Percentiles rank a stretch among this genome's conserved stretches.
Conservation (phyloP, 108 stramenopile species). For the Cyclotella kingstonii region DNA sequence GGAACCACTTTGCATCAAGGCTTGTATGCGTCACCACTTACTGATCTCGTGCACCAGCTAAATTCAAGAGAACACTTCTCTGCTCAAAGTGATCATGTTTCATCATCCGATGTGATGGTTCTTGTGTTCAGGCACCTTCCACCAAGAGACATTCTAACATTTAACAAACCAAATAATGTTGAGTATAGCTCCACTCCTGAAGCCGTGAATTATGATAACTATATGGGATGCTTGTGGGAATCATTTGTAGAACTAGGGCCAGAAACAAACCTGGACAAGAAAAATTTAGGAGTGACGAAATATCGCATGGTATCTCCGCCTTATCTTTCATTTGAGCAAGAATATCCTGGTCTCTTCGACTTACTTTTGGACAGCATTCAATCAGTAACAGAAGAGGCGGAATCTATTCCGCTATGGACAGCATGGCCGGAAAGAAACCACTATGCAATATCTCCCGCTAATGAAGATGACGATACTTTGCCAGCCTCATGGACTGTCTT, state of each 20-base stretch:
- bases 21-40: neutral
- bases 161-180: neutral
- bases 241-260: conserved; percentile 16
- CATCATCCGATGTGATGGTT: neutral
- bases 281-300: conserved; percentile 16
- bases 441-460: conserved; percentile 46
- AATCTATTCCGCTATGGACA: conserved; percentile 76
- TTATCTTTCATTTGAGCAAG: conserved; percentile 47
- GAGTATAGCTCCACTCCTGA: neutral
- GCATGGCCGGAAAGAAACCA: conserved; percentile 92
- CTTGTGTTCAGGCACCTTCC: conserved; percentile 11
- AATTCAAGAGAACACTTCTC: conserved; percentile 4
- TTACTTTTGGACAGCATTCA: conserved; percentile 36
- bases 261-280: conserved; percentile 14
- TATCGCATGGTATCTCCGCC: conserved; percentile 69
- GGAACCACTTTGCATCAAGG: neutral
- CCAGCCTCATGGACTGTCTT: conserved; percentile 85
- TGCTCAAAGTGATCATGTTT: too few relatives aligned
- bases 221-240: conserved; percentile 70
- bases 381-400: conserved; percentile 58
- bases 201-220: neutral
- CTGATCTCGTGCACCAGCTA: neutral
- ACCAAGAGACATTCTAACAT: conserved; percentile 3
- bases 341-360: conserved; percentile 49
- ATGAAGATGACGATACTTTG: conserved; percentile 23